Conservation (phyloP, 2,329 filamentous ascomycete genomes). For the Pseudocercospora musae region DNA sequence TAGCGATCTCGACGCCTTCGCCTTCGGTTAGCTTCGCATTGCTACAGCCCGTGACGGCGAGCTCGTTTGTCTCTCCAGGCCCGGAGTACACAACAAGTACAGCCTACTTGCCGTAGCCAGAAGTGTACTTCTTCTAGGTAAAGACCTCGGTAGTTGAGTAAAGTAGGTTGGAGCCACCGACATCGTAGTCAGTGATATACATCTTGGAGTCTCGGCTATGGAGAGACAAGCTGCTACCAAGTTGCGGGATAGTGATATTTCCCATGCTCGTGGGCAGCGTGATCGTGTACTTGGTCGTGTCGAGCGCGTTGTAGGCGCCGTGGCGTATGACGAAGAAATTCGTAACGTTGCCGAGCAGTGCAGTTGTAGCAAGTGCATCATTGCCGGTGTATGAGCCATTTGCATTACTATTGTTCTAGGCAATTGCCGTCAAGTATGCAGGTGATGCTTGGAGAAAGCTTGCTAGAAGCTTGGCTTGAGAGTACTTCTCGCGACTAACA, state of each 20-base stretch:
- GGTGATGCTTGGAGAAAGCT: constrained; percentile 73
- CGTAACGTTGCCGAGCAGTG: constrained; percentile 53
- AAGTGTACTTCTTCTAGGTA: constrained; percentile 58
- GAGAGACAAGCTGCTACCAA: constrained; percentile 56
- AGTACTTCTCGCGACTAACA: constrained; percentile 71
- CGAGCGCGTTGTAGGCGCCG: constrained; percentile 58
- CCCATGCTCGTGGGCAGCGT: constrained; percentile 60
- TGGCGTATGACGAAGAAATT: constrained; percentile 66
- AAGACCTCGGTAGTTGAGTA: constrained; percentile 70
- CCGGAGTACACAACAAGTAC: constrained; percentile 64
- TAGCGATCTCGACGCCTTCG: constrained; percentile 36
- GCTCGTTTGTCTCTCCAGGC: constrained; percentile 60
- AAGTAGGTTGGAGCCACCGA: constrained; percentile 58
- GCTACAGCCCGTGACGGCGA: constrained; percentile 47
- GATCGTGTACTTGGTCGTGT: constrained; percentile 60
- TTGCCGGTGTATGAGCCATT: constrained; percentile 54
- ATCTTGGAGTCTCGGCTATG: constrained; percentile 65
- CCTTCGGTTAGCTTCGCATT: constrained; percentile 42
- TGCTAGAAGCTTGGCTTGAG: constrained; percentile 71
- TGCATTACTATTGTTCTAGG: constrained; percentile 47
- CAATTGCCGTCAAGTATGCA: constrained; percentile 61
- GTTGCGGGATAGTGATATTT: constrained; percentile 56
- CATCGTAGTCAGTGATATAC: constrained; percentile 63
- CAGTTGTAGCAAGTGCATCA: constrained; percentile 57
- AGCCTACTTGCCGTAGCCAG: constrained; percentile 52